Evolutionary conservation across 2,329 filamentous ascomycete species (phyloP), one percentile per base, ranked within the genome.

Genomic region (Magnaporthales sp.): DNA sequence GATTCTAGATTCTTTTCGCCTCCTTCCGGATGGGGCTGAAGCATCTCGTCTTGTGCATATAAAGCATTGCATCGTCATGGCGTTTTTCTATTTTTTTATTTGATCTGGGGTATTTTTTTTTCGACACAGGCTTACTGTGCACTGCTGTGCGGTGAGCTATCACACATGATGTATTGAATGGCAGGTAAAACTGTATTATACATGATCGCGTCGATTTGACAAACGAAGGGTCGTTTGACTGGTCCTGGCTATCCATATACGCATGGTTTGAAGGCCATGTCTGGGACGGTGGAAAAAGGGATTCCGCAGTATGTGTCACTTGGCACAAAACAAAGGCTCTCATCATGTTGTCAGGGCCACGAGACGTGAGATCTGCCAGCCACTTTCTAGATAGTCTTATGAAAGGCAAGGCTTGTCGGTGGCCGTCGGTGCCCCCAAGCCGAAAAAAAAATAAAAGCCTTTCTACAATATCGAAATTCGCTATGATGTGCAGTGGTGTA

Each of bases 61-160:
- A 64, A 27, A 54, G 63, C 63, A 64, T 64, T 64, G 63, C 63
- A 64, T 64, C 32, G 63, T 64, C 38, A 38, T 46, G 63, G 63
- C 38, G 63, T 64, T 64, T 22, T 31, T 64, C 38, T 27, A 13
- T 10, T 11, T 46, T 46, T 64, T 64, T 61, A 26, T 61, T 61
- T 61, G 56, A 26, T 61, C 27, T 19, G 56, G 56, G 56, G 6
- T 61, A 13, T 29, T n/a, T n/a, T 61, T 61, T 61, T 61, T 27
- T 61, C 56, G 24, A 27, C 56, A 27, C 56, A n/a, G 15, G 56
- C 24, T 26, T 26, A 61, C 38, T 4, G 38, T 7, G 38, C 38
- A 46, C 38, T 46, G 38, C 38, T 46, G 38, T 46, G 38, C 38
- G 38, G 38, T 46, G 38, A 46, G 38, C 38, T n/a, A 46, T 46